Base-by-base conservation (phyloP, 352 stramenopile genomes). In the Globisporangium okanoganense region DNA sequence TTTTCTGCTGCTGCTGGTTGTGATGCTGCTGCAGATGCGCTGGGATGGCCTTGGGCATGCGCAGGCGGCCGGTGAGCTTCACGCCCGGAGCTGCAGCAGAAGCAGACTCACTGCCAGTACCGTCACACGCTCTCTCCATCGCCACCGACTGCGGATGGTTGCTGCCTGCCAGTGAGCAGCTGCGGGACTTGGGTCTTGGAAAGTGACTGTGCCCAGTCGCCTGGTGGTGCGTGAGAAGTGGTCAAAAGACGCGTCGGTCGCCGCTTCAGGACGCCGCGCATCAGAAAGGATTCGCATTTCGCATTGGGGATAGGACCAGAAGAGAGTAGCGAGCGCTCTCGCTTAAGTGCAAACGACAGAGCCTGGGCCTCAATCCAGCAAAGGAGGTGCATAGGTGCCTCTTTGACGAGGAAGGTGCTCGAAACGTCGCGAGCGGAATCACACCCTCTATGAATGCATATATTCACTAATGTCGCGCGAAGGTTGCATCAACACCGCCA, bases 11-110 rank as follows among this genome's bases (percentile, higher is more conserved):
- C 22, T 58, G 35, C n/a, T 50, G 48, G 24, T 45, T 43, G 44
- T 66, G 41, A 14, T 55, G 66, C 52, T 72, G 61, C 44, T 74
- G 47, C 36, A 64, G 50, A 48, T 50, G 69, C 36, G 38, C 47
- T n/a, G 47, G 63, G 48, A 40, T 56, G 29, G 62, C 38, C 24
- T 63, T 64, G 20, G 60, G 60, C 52, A 65, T 56, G 16, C 60
- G 60, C 52, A 65, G 33, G 2, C 52, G 52, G 18, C 38, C 22
- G 18, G 27, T 31, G 22, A 55, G 40, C 60, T 65, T 65, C 41
- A 56, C 52, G 18, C 35, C 10, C 24, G n/a, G 41, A n/a, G 22
- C 25, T 29, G 36, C 47, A 43, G 33, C 33, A 14, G 31, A 20
- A 20, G 16, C 7, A 10, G 22, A 16, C 22, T 40, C 33, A 13